Percentiles rank a stretch among this genome's conserved stretches.
phyloP scores from a whole-genome alignment of 2,329 filamentous ascomycete genomes.

The Colletotrichum trifolii region DNA sequence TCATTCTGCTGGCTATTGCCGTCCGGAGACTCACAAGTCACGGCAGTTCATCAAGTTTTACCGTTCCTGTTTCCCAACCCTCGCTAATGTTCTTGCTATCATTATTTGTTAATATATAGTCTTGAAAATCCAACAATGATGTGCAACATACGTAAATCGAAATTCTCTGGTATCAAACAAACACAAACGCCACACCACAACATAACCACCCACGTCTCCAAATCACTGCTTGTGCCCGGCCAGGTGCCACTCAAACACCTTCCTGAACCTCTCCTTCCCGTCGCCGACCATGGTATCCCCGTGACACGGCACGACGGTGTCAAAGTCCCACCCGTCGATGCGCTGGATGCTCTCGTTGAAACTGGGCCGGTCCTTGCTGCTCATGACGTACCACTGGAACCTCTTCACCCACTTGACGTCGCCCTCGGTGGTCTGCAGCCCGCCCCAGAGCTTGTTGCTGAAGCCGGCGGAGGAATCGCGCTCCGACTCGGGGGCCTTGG shows the following conservation, averaged over 20 bases:
- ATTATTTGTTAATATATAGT: too few relatives aligned
- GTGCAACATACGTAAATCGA: too few relatives aligned
- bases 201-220: too few relatives aligned
- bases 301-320: constrained; percentile 89
- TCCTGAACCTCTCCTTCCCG: constrained; percentile 80
- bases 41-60: too few relatives aligned
- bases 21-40: too few relatives aligned
- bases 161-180: too few relatives aligned
- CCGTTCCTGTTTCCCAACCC: too few relatives aligned
- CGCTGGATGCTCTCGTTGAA: constrained; percentile 76
- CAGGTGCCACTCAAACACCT: constrained; percentile 87
- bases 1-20: too few relatives aligned
- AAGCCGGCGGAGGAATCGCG: constrained; percentile 40
- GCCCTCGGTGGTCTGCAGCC: constrained; percentile 70
- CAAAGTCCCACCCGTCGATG: constrained; percentile 86
- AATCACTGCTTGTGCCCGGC: constrained; percentile 43
- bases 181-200: not conserved
- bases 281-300: constrained; percentile 84
- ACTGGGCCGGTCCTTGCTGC: constrained; percentile 67
- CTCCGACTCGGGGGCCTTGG: constrained; percentile 63
- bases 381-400: constrained; percentile 82
- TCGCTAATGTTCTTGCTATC: too few relatives aligned
- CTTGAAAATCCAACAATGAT: too few relatives aligned
- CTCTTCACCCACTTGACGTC: constrained; percentile 81
- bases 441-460: constrained; percentile 48